Evolutionary conservation across 331 rosid genomes (phyloP).

Genomic region (Quercus lobata): DNA sequence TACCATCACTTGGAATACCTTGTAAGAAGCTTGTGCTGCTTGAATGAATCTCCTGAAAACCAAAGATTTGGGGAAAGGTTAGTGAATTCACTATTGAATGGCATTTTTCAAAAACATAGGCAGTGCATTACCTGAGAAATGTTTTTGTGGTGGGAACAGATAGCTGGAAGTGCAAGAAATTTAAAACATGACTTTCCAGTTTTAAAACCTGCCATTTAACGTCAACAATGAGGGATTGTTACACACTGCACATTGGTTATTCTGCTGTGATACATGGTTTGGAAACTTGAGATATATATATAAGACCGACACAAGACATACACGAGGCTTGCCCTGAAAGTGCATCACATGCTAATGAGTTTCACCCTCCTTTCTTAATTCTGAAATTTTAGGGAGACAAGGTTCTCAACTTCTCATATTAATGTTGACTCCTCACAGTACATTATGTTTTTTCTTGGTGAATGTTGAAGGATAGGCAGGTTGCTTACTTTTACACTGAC

Average conservation of each 20-base stretch:
- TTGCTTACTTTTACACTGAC: not conserved
- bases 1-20: conserved; percentile 39
- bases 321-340: not conserved
- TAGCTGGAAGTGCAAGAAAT: conserved; percentile 64
- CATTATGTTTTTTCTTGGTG: not conserved
- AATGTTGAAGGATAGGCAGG: not conserved
- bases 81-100: not conserved
- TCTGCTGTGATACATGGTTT: not conserved
- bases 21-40: conserved; percentile 70
- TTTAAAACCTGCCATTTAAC: conserved; percentile 54
- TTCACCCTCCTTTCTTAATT: not conserved
- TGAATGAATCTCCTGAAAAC: conserved; percentile 79
- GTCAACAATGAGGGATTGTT: conserved; percentile 5
- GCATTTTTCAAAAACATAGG: not conserved
- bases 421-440: not conserved
- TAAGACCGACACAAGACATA: no score
- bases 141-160: conserved; percentile 84
- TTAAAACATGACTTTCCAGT: conserved; percentile 73
- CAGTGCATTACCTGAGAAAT: conserved; percentile 68
- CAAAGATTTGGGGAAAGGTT: conserved; percentile 12
- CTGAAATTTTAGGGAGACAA: not conserved
- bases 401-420: not conserved
- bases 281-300: not conserved
- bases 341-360: not conserved
- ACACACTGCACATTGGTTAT: not conserved